These are phyloP conservation scores for Gossypium raimondii DNA, from an alignment of 345 rosid genomes.

Conservation along the genomic window DNA sequence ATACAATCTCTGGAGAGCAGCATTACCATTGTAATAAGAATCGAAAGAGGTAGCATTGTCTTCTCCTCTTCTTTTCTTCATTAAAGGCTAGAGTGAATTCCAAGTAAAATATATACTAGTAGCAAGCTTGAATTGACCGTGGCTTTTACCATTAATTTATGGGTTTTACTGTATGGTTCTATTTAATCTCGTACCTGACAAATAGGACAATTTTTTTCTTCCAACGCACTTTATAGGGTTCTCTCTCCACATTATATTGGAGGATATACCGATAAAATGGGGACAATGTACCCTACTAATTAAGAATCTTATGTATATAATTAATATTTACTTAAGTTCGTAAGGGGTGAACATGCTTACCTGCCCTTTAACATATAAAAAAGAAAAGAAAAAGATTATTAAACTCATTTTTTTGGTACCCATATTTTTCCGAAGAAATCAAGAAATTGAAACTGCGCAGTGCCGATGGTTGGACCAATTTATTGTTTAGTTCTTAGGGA, in stretches of 20 bases:
- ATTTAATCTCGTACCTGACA: slow-evolving; percentile 15
- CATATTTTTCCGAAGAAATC: not conserved
- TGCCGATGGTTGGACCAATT: not conserved
- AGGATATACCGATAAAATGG: not conserved
- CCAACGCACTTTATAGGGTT: slow-evolving; percentile 1
- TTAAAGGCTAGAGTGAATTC: not conserved
- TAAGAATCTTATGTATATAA: not conserved
- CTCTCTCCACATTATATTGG: not conserved
- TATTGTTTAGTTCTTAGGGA: not conserved
- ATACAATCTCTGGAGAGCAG: not conserved
- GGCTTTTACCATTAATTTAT: not conserved
- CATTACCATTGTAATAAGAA: slow-evolving; percentile 7
- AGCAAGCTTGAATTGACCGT: not conserved
- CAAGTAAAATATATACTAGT: not conserved
- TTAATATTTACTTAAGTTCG: not conserved
- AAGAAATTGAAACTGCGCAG: not conserved
- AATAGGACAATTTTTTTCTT: not conserved
- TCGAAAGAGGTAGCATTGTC: not conserved
- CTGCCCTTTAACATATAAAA: not conserved
- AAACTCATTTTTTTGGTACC: not conserved
- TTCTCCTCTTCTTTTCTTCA: not conserved
- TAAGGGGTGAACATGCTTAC: not conserved
- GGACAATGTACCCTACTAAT: not conserved
- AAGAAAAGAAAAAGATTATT: not conserved
- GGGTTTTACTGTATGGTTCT: not conserved